phyloP scores from a whole-genome alignment of 495 filamentous ascomycete genomes.

The Penicillium egyptiacum region DNA sequence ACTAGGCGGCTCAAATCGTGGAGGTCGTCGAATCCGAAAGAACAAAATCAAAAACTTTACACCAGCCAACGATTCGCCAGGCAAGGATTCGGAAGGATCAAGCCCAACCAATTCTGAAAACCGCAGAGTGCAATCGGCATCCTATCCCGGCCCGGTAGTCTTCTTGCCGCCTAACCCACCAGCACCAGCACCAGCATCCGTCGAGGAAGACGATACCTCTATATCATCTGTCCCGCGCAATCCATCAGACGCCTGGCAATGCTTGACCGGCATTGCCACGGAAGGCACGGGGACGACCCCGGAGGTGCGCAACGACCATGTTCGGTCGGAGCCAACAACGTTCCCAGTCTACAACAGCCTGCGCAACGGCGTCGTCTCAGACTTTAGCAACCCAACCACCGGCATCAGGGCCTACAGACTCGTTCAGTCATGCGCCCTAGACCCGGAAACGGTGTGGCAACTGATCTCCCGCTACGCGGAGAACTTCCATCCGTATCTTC shows the following conservation, averaged over 20 bases:
- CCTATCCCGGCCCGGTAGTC: conserved; percentile 41
- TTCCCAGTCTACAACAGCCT: conserved; percentile 34
- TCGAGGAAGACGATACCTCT: conserved; percentile 45
- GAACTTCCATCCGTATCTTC: conserved; percentile 63
- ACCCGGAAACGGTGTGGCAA: conserved; percentile 48
- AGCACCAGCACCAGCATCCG: conserved; percentile 27
- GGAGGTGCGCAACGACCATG: conserved; percentile 24
- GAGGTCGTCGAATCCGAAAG: conserved; percentile 59
- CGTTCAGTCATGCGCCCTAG: conserved; percentile 50
- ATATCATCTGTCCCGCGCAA: conserved; percentile 46
- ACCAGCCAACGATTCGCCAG: conserved; percentile 29
- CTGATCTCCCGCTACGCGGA: conserved; percentile 54
- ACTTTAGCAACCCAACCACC: conserved; percentile 29
- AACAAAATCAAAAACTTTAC: conserved; percentile 48
- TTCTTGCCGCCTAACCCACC: conserved; percentile 40
- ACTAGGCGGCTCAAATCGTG: conserved; percentile 60
- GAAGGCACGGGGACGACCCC: conserved; percentile 25
- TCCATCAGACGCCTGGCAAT: conserved; percentile 53
- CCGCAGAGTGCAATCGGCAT: conserved; percentile 27
- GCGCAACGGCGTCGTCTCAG: conserved; percentile 30
- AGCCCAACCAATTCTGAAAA: conserved; percentile 35
- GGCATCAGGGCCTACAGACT: conserved; percentile 51
- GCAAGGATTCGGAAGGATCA: conserved; percentile 29
- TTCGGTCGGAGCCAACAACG: conserved; percentile 22
- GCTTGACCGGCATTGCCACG: conserved; percentile 44